Conservation (phyloP, 148 eudicot species). For the Rhododendron kiyosumense region DNA sequence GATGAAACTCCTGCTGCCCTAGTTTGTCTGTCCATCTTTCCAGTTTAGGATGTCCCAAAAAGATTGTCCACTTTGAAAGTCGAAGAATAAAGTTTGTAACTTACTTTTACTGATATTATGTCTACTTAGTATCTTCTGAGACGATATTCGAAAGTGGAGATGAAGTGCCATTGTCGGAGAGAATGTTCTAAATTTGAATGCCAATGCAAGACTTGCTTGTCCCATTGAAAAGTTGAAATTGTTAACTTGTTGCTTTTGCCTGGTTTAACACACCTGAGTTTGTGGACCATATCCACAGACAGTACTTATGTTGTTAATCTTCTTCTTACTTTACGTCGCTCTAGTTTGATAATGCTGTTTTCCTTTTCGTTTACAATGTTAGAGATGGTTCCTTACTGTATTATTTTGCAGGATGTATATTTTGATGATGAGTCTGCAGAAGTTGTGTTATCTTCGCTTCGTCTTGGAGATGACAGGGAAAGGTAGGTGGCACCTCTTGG, state of each 20-base stretch:
- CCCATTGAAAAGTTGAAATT: not conserved
- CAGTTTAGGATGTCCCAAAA: not conserved
- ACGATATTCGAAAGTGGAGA: not conserved
- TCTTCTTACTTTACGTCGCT: not conserved
- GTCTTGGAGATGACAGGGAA: slow-evolving; percentile 83
- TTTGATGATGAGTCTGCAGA: slow-evolving; percentile 98
- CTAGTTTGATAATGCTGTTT: not conserved
- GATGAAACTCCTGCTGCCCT: not conserved
- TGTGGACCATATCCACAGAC: not conserved
- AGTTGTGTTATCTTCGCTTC: slow-evolving; percentile 92
- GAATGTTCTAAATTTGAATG: not conserved
- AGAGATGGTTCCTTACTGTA: not conserved
- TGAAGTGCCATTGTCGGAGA: not conserved
- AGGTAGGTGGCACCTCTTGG: slow-evolving; percentile 32
- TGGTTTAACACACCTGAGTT: not conserved
- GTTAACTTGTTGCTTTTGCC: not conserved
- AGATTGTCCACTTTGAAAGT: not conserved
- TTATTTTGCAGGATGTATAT: slow-evolving; percentile 71
- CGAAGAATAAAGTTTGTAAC: not conserved
- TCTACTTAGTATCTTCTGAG: not conserved
- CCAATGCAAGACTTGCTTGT: not conserved
- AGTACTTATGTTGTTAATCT: not conserved
- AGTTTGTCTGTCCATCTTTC: not conserved
- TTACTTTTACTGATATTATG: not conserved
- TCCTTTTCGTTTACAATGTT: not conserved